Evolutionary conservation across 2,329 filamentous ascomycete genomes (phyloP), one percentile per base, ranked within the genome.

Genomic region (Aaosphaeria pasadenensis): DNA sequence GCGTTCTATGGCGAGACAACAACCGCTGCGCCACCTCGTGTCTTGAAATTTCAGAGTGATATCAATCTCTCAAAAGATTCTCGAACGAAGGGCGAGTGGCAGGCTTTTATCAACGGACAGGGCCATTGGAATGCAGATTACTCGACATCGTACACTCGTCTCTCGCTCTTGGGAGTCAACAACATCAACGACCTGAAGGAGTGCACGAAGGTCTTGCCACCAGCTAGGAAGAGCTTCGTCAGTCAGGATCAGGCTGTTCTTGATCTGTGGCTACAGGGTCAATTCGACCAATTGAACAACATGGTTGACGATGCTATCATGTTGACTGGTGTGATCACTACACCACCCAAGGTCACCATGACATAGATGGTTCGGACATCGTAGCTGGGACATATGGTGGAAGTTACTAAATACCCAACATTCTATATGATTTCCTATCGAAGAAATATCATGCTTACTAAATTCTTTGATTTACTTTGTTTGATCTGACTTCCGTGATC

Each of bases 181-280:
- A 81, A 81, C 57, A 77, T 83, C 62, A 82, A 82, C 60, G 62
- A 70, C 24, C 64, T 83, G 39, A 77, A 73, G 11, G 79, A 82
- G 53, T 83, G 80, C 71, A 79, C 77, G 7, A 74, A 76, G 54
- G 77, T 77, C 3, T 63, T 82, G 7, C 79, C 69, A 0, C 57
- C 55, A 3, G 56, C 44, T 29, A 54, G 55, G 5, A 58, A 48
- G 5, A 52, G 49, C 0, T 68, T 69, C 36, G 52, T 57, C 3
- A 62, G 45, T 39, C 49, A 64, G 43, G 63, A 67, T 39, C 61
- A 66, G 40, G 52, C 54, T 1, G 28, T 66, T 7, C 44, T 67
- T 24, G 63, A 67, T 48, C 50, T 59, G 48, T 66, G 63, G 64
- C 46, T 66, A 32, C 55, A 64, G 11, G 65, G 64, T 5, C 55